phyloP scores from a whole-genome alignment of 2,329 filamentous ascomycete species.

The Cladosporium sp. region DNA sequence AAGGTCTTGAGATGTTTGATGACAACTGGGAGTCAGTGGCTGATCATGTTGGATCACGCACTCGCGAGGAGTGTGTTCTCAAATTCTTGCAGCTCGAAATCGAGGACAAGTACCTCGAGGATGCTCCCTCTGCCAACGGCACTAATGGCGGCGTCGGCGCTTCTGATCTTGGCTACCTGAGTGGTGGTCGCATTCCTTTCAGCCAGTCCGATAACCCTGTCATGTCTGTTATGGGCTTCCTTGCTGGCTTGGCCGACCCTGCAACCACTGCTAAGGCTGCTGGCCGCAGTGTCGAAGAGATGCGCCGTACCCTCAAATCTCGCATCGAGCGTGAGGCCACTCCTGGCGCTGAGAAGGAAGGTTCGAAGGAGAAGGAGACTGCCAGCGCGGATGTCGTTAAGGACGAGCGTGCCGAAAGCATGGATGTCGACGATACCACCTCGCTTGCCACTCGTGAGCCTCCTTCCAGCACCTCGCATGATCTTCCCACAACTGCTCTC shows the following conservation, averaged over 20 bases:
- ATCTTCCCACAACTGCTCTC: slow-evolving; percentile 69
- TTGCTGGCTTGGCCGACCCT: slow-evolving; percentile 86
- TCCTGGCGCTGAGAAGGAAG: slow-evolving; percentile 48
- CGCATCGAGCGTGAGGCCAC: slow-evolving; percentile 63
- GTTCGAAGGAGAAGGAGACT: slow-evolving; percentile 42
- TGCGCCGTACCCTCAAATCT: slow-evolving; percentile 73
- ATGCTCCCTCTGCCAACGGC: slow-evolving; percentile 51
- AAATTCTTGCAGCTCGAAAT: slow-evolving; percentile 96
- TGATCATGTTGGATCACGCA: slow-evolving; percentile 85
- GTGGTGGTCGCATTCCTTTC: slow-evolving; percentile 77
- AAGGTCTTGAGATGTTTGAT: slow-evolving; percentile 87
- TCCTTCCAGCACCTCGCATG: slow-evolving; percentile 27
- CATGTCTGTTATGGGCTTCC: slow-evolving; percentile 90
- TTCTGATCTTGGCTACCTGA: slow-evolving; percentile 58
- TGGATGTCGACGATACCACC: slow-evolving; percentile 57
- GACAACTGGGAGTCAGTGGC: slow-evolving; percentile 94
- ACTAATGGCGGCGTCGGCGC: slow-evolving; percentile 34
- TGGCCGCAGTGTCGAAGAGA: slow-evolving; percentile 78
- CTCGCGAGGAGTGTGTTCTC: slow-evolving; percentile 90
- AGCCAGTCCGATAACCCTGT: slow-evolving; percentile 93
- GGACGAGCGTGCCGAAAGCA: slow-evolving; percentile 48
- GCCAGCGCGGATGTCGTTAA: slow-evolving; percentile 36
- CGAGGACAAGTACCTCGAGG: slow-evolving; percentile 86
- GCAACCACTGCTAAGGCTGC: slow-evolving; percentile 86
- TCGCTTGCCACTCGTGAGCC: slow-evolving; percentile 47